phyloP scores from a whole-genome alignment of 1,284 basidiomycete species.

The Marasmius oreades region DNA sequence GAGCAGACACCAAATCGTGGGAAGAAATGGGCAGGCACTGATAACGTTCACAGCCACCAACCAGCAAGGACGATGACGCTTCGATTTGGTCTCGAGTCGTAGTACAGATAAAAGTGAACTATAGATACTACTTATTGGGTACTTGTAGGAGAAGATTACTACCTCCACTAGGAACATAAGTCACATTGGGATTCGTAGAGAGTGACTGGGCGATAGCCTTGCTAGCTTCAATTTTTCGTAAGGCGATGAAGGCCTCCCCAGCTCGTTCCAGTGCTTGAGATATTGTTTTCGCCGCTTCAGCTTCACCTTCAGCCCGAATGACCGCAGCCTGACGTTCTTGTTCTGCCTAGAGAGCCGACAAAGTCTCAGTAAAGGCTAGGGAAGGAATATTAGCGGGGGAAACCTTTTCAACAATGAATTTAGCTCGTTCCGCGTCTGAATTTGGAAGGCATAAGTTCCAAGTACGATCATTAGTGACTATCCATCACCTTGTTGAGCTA shows the following conservation, averaged over 20 bases:
- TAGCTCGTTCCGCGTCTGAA: slow-evolving; percentile 93
- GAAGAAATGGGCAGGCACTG: not conserved
- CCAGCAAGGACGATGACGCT: not conserved
- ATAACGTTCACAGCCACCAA: not conserved
- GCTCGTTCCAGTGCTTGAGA: slow-evolving; percentile 91
- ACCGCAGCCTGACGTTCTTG: slow-evolving; percentile 99
- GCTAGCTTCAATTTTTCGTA: slow-evolving; percentile 96
- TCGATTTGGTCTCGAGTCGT: too few relatives aligned
- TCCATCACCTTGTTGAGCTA: slow-evolving; percentile 84
- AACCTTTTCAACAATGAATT: slow-evolving; percentile 96
- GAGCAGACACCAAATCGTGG: slow-evolving; percentile 31
- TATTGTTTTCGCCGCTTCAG: slow-evolving; percentile 93
- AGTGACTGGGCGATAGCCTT: slow-evolving; percentile 92
- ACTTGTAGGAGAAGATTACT: slow-evolving; percentile 84
- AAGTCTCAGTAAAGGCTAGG: slow-evolving; percentile 8
- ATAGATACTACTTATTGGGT: slow-evolving; percentile 50
- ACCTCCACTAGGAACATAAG: slow-evolving; percentile 80
- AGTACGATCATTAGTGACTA: slow-evolving; percentile 13
- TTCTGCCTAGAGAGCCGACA: slow-evolving; percentile 64
- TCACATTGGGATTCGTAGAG: slow-evolving; percentile 77
- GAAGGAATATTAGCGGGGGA: not conserved
- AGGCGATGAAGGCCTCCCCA: slow-evolving; percentile 92
- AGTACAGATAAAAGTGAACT: not conserved
- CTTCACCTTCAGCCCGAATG: slow-evolving; percentile 97
- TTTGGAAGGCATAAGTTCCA: not conserved